Conservation (phyloP, 2,329 filamentous ascomycete genomes). For the Cucurbitaria berberidis region DNA sequence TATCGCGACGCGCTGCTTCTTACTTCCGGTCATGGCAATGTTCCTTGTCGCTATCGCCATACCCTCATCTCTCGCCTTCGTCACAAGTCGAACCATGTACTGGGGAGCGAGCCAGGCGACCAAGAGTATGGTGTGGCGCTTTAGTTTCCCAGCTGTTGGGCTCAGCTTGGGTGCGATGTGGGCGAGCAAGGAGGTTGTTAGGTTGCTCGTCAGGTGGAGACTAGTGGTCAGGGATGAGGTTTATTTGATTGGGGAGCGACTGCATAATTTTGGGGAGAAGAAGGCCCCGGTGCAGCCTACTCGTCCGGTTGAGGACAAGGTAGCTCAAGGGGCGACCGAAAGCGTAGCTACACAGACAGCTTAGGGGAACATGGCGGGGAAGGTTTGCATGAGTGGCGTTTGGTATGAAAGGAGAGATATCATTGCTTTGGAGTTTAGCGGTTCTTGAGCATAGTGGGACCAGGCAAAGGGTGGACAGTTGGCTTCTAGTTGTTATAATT, state of each 20-base stretch:
- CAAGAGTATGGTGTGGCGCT: slow-evolving; percentile 64
- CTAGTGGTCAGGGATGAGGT: slow-evolving; percentile 88
- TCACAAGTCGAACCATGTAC: slow-evolving; percentile 54
- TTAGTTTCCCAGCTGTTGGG: slow-evolving; percentile 73
- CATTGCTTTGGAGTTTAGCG: background rate
- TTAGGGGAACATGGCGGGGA: background rate
- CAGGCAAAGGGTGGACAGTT: background rate
- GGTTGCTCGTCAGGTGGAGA: slow-evolving; percentile 76
- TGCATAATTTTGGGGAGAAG: slow-evolving; percentile 88
- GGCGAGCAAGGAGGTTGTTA: slow-evolving; percentile 57
- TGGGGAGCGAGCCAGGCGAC: slow-evolving; percentile 54
- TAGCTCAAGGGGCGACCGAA: background rate
- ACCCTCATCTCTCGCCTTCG: slow-evolving; percentile 67
- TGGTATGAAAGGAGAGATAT: background rate
- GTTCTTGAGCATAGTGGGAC: background rate
- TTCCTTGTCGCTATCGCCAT: slow-evolving; percentile 66
- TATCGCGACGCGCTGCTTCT: slow-evolving; percentile 82
- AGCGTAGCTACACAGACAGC: background rate
- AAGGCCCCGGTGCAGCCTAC: slow-evolving; percentile 19
- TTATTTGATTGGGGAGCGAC: slow-evolving; percentile 89
- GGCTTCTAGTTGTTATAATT: background rate
- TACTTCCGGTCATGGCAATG: slow-evolving; percentile 75
- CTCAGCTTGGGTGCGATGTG: slow-evolving; percentile 55
- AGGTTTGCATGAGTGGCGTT: background rate
- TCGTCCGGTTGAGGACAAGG: background rate